Base-by-base conservation (phyloP, 2,329 filamentous ascomycete species). In the Sporothrix protearum region DNA sequence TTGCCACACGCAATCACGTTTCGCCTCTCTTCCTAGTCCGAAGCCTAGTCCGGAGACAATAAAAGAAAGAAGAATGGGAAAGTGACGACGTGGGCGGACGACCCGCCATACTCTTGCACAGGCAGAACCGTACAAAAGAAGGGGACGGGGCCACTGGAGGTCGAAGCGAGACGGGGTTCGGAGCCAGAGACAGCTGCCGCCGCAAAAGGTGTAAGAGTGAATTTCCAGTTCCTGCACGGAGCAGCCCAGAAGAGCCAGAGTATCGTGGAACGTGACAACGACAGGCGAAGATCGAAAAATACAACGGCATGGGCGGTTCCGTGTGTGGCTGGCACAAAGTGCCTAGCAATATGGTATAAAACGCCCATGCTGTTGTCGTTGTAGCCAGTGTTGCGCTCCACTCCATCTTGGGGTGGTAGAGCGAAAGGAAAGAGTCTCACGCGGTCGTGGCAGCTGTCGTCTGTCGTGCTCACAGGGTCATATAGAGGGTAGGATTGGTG, bases 351-450 rank as follows among this genome's bases (percentile, higher is more conserved):
- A n/a, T 64, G 30, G 12, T 12, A 76, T 80, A 84, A 85, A 81
- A 77, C 78, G 39, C 76, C 64, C 39, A 69, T 45, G 69, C 77
- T 78, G 79, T 83, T 85, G 83, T 80, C 82, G 86, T 85, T 83
- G 85, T 81, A 77, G 81, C 84, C 83, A 76, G 75, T 71, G 78
- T 79, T 80, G 80, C 78, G 81, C 82, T 81, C 85, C 83, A 82
- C 81, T 82, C 80, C 78, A 76, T 75, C 39, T 39, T 68, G 45
- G 8, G 70, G 53, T n/a, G 10, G 36, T 47, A 77, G 73, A 22
- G 33, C 33, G 66, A 66, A 49, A 68, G 28, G 49, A 59, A 53
- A 53, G 61, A 42, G 45, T 55, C 49, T 25, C 61, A 66, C 70
- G 55, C 51, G 39, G 49, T 8, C 42, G 19, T 16, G 53, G 39